Conservation (phyloP, 2,329 filamentous ascomycete species). For the Xylariaceae sp. region DNA sequence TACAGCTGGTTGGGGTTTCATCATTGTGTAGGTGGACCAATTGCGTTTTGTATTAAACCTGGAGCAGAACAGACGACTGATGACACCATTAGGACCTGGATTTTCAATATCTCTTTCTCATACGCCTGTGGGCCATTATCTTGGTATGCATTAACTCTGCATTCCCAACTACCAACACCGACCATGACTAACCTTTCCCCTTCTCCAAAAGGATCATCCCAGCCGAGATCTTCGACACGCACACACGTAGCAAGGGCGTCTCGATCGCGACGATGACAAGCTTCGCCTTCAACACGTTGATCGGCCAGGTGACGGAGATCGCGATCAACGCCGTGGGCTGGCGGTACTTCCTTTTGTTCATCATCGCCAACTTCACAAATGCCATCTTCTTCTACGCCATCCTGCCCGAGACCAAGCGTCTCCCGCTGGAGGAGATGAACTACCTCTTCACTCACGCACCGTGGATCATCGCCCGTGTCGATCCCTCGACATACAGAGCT, state of each 20-base stretch:
- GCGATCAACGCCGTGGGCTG: conserved; percentile 63
- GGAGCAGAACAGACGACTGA: not conserved
- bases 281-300: conserved; percentile 75
- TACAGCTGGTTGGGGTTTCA: conserved; percentile 74
- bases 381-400: conserved; percentile 64
- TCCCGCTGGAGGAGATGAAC: conserved; percentile 72
- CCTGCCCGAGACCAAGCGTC: conserved; percentile 68
- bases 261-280: conserved; percentile 75
- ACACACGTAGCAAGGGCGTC: conserved; percentile 76
- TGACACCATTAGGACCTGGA: conserved; percentile 64
- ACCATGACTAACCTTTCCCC: conserved; percentile 26
- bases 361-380: conserved; percentile 65
- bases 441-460: conserved; percentile 68
- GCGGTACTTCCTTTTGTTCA: conserved; percentile 66
- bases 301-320: conserved; percentile 43
- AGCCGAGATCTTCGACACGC: conserved; percentile 79
- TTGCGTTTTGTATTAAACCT: not conserved
- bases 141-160: conserved; percentile 32
- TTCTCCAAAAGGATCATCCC: conserved; percentile 58
- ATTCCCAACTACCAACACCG: not conserved
- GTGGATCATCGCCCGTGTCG: conserved; percentile 65
- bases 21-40: conserved; percentile 55
- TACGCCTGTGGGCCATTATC: conserved; percentile 73
- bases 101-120: conserved; percentile 81
- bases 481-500: conserved; percentile 57